Evolutionary conservation across 176 grass and related monocot species (phyloP).

Genomic region (Coix lacrymajobi): DNA sequence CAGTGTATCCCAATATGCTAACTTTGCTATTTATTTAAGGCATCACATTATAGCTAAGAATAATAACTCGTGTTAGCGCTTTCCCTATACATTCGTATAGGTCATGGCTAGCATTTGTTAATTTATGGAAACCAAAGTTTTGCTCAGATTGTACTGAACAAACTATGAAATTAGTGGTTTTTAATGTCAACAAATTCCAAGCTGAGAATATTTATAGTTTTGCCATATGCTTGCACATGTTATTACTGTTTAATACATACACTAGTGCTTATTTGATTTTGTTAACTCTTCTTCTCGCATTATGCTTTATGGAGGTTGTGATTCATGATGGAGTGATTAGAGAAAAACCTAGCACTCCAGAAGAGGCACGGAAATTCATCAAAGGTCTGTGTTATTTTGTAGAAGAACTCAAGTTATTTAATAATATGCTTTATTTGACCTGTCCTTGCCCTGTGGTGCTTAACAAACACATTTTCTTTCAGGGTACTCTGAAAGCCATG

Average conservation of each 20-base stretch:
- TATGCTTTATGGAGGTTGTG: conserved; percentile 67
- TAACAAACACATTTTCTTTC: conserved; percentile 8
- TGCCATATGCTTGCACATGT: neutral
- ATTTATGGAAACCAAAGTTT: neutral
- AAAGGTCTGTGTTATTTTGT: conserved; percentile 53
- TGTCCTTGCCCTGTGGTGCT: neutral
- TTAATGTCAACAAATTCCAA: neutral
- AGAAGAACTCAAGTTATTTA: neutral
- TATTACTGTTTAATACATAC: neutral
- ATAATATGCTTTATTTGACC: conserved; percentile 9
- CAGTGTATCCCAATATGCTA: neutral
- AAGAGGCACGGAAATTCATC: conserved; percentile 85
- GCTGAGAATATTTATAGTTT: neutral
- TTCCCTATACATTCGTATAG: neutral
- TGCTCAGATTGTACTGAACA: neutral
- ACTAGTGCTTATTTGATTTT: neutral
- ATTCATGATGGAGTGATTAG: conserved; percentile 90
- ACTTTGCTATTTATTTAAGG: neutral
- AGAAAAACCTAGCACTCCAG: conserved; percentile 82
- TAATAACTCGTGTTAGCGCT: neutral
- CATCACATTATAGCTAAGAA: neutral
- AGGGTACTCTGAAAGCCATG: conserved; percentile 94
- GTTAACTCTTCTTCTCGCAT: neutral
- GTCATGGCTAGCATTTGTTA: neutral
- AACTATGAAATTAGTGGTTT: neutral